These are phyloP conservation scores for Sporothrix luriei DNA, from an alignment of 2,329 filamentous ascomycete species.

Conservation along the genomic window DNA sequence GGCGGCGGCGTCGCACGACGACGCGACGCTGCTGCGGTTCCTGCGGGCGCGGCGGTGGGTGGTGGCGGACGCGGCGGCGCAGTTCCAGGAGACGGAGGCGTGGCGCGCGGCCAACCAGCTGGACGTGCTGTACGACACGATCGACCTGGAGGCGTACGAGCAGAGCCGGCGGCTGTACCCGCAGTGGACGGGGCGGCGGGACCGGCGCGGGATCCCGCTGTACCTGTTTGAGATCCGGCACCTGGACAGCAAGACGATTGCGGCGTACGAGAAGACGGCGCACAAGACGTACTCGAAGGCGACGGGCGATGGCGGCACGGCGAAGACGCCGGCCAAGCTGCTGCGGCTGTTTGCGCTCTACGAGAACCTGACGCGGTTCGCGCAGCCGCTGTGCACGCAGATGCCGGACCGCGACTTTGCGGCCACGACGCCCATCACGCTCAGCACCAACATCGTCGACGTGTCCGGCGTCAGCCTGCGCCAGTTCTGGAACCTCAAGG, in stretches of 20 bases:
- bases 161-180: constrained; percentile 81
- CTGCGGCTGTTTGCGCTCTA: constrained; percentile 89
- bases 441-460: constrained; percentile 94
- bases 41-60: constrained; percentile 82
- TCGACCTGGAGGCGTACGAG: constrained; percentile 83
- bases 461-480: constrained; percentile 83
- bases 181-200: constrained; percentile 90
- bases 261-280: constrained; percentile 72
- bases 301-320: constrained; percentile 53
- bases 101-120: constrained; percentile 82
- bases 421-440: constrained; percentile 77
- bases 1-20: constrained; percentile 66
- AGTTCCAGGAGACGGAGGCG: constrained; percentile 86
- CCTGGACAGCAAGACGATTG: constrained; percentile 79
- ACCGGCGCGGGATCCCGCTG: constrained; percentile 81
- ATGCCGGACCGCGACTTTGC: constrained; percentile 70
- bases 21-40: constrained; percentile 77
- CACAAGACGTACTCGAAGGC: constrained; percentile 61
- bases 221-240: constrained; percentile 87
- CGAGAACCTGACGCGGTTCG: constrained; percentile 87
- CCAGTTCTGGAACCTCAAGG: constrained; percentile 94
- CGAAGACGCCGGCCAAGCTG: constrained; percentile 73
- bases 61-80: constrained; percentile 72
- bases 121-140: constrained; percentile 78
- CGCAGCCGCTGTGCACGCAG: constrained; percentile 79